phyloP scores from a whole-genome alignment of 2,329 filamentous ascomycete genomes.

The Sclerotinia glacialis region DNA sequence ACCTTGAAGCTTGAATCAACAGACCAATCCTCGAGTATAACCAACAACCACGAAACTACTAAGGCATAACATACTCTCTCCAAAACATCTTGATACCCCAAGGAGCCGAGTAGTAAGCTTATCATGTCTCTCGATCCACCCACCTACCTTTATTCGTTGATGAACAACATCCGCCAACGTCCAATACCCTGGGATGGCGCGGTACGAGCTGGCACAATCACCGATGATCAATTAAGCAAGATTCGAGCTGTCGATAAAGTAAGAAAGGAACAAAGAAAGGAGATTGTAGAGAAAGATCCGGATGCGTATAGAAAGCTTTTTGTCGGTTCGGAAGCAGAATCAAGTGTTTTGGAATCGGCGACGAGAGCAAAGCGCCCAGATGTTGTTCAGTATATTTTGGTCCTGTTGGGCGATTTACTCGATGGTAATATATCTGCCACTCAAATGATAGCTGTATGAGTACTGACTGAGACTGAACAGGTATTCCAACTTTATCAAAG shows the following conservation, averaged over 20 bases:
- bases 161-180: slow-evolving; percentile 94
- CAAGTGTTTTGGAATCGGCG: slow-evolving; percentile 77
- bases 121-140: slow-evolving; percentile 88
- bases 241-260: slow-evolving; percentile 97
- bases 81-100: slow-evolving; percentile 20
- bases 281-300: slow-evolving; percentile 76
- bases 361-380: slow-evolving; percentile 69
- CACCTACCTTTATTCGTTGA: slow-evolving; percentile 80
- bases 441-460: background rate
- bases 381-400: slow-evolving; percentile 92
- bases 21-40: slow-evolving; percentile 3
- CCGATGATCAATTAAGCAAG: slow-evolving; percentile 88
- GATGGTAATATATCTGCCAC: slow-evolving; percentile 57
- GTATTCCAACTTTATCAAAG: slow-evolving; percentile 73
- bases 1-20: slow-evolving; percentile 23
- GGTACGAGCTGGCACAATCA: slow-evolving; percentile 88
- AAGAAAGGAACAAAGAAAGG: slow-evolving; percentile 82
- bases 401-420: slow-evolving; percentile 82
- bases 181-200: slow-evolving; percentile 98
- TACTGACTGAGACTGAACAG: slow-evolving; percentile 46
- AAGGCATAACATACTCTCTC: slow-evolving; percentile 17
- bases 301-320: slow-evolving; percentile 78
- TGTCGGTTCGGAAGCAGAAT: slow-evolving; percentile 67
- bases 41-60: slow-evolving; percentile 13
- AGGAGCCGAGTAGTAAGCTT: slow-evolving; percentile 21